A percentile compares a stretch with the other conserved stretches of the same genome.
Evolutionary conservation across 306 rosid species (phyloP).

Genomic region (Ormosia emarginata): DNA sequence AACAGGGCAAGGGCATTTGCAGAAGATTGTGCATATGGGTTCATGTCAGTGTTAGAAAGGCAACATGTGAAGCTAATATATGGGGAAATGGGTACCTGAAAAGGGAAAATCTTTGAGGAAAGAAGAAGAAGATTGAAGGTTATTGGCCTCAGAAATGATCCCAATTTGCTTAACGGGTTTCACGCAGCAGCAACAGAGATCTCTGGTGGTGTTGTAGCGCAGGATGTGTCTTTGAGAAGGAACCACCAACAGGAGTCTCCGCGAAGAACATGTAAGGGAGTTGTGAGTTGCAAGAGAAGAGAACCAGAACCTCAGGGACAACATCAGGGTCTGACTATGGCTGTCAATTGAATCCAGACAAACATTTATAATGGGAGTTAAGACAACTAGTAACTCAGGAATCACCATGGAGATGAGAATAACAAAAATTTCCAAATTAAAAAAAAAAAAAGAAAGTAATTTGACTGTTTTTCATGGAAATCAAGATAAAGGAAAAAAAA

Average conservation of each 20-base stretch:
- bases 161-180: conserved; percentile 26
- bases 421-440: too few species aligned
- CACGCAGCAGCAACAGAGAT: conserved; percentile 5
- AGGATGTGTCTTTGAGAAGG: conserved; percentile 6
- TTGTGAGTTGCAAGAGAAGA: conserved; percentile 9
- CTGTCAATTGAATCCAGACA: not conserved
- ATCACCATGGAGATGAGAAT: too few species aligned
- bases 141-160: not conserved
- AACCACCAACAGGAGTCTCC: not conserved
- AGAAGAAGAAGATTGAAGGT: conserved; percentile 21
- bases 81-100: conserved; percentile 33
- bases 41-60: not conserved
- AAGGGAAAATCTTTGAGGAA: conserved; percentile 39
- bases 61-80: not conserved
- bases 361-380: not conserved
- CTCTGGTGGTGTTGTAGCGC: not conserved
- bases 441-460: too few species aligned
- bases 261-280: not conserved
- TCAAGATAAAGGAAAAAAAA: too few species aligned
- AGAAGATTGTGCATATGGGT: not conserved
- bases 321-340: conserved; percentile 5
- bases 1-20: conserved; percentile 12
- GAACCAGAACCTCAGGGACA: conserved; percentile 22
- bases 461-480: too few species aligned
- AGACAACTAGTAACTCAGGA: too few species aligned